Evolutionary conservation across 1,284 basidiomycete genomes (phyloP), one percentile per base, ranked within the genome.

Genomic region (Cutaneotrichosporon cutaneum): DNA sequence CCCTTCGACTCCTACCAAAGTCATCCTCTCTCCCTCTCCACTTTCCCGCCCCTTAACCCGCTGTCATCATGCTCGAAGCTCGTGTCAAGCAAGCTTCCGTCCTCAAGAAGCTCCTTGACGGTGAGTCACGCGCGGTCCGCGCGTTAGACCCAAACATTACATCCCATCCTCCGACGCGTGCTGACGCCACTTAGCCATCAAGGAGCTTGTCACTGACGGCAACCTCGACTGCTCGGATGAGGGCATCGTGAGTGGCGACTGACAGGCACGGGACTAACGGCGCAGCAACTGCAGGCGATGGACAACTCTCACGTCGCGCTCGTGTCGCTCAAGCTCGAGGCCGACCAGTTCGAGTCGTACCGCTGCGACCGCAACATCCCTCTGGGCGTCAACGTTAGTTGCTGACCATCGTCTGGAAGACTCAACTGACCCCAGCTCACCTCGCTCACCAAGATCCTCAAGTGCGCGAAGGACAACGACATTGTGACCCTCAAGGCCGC

Each of bases 221-320:
- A 99, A 99, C 82, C 97, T 98, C 76, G 92, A 97, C 76, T 98
- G 94, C 81, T 92, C 88, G 67, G 95, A 99, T 68, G 94, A 96
- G 73, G 96, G 92, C 45, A 89, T 99, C 68, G 89, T 90, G 73
- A 71, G 89, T 85, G 1, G 42, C 39, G 27, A 56, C n/a, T 59
- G 4, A 13, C 32, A 9, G 2, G 30, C 35, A 87, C 84, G 0
- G 42, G 7, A 60, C 42, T 67, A 24, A 58, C 59, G 22, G 3
- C 10, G 24, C 66, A 88, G 87, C 86, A 87, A 60, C 85, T 97
- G 16, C 96, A 99, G 84, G 95, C 96, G 1, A 99, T 99, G 96
- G 96, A 99, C 84, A 98, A 97, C 85, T 98, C 95, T 7, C 96
- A 99, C 81, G 95, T 99, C 73, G 96, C 95, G 1, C 89, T 98